phyloP scores from a whole-genome alignment of 1,284 basidiomycete genomes.

The Bjerkandera adusta region DNA sequence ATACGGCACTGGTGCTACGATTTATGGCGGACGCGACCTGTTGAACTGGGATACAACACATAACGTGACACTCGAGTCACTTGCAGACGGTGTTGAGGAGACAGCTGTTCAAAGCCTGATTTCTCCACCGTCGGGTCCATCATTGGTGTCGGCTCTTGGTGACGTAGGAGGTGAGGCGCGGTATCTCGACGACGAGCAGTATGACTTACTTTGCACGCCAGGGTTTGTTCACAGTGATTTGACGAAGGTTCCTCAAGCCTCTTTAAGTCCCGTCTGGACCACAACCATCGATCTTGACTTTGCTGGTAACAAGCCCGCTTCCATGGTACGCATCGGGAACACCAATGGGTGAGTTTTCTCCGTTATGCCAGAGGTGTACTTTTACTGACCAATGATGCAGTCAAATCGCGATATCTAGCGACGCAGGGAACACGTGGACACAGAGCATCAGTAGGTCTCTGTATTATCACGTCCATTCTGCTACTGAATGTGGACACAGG shows the following conservation, averaged over 20 bases:
- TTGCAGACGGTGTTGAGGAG: slow-evolving; percentile 66
- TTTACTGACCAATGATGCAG: slow-evolving; percentile 6
- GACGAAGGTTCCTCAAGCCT: slow-evolving; percentile 40
- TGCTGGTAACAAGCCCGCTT: slow-evolving; percentile 52
- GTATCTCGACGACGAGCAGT: too few relatives aligned
- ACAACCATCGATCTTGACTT: slow-evolving; percentile 55
- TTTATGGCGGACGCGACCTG: slow-evolving; percentile 57
- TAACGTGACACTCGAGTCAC: slow-evolving; percentile 56
- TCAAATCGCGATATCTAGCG: slow-evolving; percentile 54
- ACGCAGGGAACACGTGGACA: slow-evolving; percentile 53
- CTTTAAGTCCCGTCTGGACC: slow-evolving; percentile 47
- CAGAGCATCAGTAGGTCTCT: slow-evolving; percentile 2
- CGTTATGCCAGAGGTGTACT: slow-evolving; percentile 24
- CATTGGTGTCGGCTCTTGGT: slow-evolving; percentile 55
- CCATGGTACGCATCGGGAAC: slow-evolving; percentile 53
- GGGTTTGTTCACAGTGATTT: slow-evolving; percentile 46
- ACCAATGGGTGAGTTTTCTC: slow-evolving; percentile 35
- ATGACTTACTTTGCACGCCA: slow-evolving; percentile 6
- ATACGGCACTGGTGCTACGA: slow-evolving; percentile 61
- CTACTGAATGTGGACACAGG: slow-evolving; percentile 47
- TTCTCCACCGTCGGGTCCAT: slow-evolving; percentile 46
- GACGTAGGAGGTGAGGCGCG: slow-evolving; percentile 59
- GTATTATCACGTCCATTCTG: not conserved
- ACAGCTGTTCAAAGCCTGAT: slow-evolving; percentile 54
- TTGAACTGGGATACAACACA: slow-evolving; percentile 55